Conservation (phyloP, 495 filamentous ascomycete genomes). For the Penicillium mononematosum region DNA sequence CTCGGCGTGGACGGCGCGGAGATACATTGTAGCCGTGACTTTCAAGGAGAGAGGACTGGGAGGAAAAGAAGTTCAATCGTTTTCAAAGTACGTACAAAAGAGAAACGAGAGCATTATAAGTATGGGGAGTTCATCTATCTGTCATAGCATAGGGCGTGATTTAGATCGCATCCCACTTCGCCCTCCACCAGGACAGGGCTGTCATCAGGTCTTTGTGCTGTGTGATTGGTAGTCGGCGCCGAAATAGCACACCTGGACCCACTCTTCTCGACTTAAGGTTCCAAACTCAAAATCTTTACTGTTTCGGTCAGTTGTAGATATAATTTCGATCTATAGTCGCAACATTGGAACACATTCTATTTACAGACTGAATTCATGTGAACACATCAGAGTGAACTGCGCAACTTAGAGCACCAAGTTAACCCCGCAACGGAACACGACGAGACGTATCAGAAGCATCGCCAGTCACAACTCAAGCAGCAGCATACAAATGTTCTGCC, state of each 20-base stretch:
- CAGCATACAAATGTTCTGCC: no score
- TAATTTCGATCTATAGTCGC: not conserved
- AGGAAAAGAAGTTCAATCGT: not conserved
- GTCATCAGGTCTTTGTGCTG: slow-evolving; percentile 7
- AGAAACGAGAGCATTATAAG: not conserved
- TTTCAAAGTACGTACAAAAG: not conserved
- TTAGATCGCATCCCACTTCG: not conserved
- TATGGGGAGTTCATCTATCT: not conserved
- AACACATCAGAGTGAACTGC: not conserved
- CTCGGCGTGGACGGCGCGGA: slow-evolving; percentile 49
- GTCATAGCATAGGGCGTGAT: not conserved
- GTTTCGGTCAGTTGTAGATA: not conserved
- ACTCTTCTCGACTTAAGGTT: not conserved
- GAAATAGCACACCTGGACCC: not conserved
- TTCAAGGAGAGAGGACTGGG: no score
- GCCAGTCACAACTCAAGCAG: no score
- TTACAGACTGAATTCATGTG: not conserved
- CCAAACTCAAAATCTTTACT: not conserved
- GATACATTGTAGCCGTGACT: slow-evolving; percentile 42
- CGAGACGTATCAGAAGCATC: no score
- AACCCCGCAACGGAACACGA: no score
- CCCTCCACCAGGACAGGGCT: not conserved
- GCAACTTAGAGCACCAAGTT: no score
- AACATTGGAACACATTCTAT: not conserved
- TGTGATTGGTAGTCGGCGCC: slow-evolving; percentile 20